Base-by-base conservation (phyloP, 2,329 filamentous ascomycete species). In the Lasiodiplodia hormozganensis region DNA sequence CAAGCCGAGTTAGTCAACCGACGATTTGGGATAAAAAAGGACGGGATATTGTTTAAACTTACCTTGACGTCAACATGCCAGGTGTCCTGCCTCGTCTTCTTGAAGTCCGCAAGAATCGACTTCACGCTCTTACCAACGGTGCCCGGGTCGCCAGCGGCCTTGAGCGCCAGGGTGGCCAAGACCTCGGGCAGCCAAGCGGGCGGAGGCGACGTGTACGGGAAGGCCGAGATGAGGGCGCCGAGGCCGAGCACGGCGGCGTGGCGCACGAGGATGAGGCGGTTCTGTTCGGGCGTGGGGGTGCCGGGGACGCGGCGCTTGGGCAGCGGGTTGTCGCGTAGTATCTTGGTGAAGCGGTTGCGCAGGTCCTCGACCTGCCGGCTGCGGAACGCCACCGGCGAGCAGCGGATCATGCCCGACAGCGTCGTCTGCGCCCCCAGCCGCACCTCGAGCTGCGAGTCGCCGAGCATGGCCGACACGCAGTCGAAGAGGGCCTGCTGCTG, bases 21-120 rank as follows among this genome's bases (percentile, higher is more conserved):
- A 2, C 4, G 21, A 11, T 14, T 25, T n/a, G 18, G 12, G 25
- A 57, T 5, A 18, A 12, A 34, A 14, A 40, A 58, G 18, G 47
- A 54, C 47, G 38, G 7, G 31, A 28, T 28, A 8, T 31, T 31
- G 31, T 31, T 31, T 4, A 2, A 2, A 2, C 88, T 80, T 83
- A 97, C 96, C 91, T 97, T 98, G 74, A 97, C 93, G 83, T 99
- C 96, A 70, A 97, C 95, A 75, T 91, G 91, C 96, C 96, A 99
- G 73, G 95, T 99, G 84, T 99, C 96, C 80, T 99, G 96, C 78
- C 96, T 90, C 56, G 96, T 99, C 88, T 99, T 99, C 85, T 99
- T 99, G 85, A 99, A 99, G 76, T 99, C 96, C 70, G 94, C 94
- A 72, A 99, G 84, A 43, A 97, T 94, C 21, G 87, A 88, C 86